Base-by-base conservation (phyloP, 1,139 yeast species). In the Yamadazyma sp. region DNA sequence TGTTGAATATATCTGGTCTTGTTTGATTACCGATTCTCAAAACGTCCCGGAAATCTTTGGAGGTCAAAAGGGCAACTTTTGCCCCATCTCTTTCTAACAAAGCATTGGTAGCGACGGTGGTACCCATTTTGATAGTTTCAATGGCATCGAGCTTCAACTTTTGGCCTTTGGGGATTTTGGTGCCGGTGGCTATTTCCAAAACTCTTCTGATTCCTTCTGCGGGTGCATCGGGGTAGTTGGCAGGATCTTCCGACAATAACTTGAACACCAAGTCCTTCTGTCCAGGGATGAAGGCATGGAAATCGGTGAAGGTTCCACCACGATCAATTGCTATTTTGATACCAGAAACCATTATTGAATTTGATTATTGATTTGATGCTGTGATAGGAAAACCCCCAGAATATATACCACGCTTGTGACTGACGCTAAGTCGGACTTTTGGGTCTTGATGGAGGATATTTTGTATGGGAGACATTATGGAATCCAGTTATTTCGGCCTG, bases 101-200 rank as follows among this genome's bases (percentile, higher is more conserved):
- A 3, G 92, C 90, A 55, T 79, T 80, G 1, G 94, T 86, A 1
- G 94, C 92, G 15, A 85, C 86, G 0, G 94, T 86, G 2, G 94
- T 85, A 10, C 94, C 94, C 78, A 85, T 78, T 45, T 90, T 69
- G 29, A 85, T 76, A 30, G 81, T 73, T 61, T 53, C 44, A 9
- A 62, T 54, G 33, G 63, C 61, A 16, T 69, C 51, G 12, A 69
- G 67, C 28, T 55, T 61, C 31, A 54, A 46, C 22, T 46, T 50
- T 17, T 40, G 42, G 23, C 41, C 40, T 38, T 57, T 43, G n/a
- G 52, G 45, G 12, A 54, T 42, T 16, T 37, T 24, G 25, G 29
- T 40, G 2, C 46, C 46, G 9, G 47, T 41, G 25, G 44, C 39
- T 2, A 43, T 36, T 38, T 53, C 54, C 12, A 54, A 29, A 2